Percentiles rank a stretch among this genome's conserved stretches.
These are phyloP conservation scores for Capsicum rhomboideum DNA, from an alignment of 257 asterid species.

Conservation along the genomic window DNA sequence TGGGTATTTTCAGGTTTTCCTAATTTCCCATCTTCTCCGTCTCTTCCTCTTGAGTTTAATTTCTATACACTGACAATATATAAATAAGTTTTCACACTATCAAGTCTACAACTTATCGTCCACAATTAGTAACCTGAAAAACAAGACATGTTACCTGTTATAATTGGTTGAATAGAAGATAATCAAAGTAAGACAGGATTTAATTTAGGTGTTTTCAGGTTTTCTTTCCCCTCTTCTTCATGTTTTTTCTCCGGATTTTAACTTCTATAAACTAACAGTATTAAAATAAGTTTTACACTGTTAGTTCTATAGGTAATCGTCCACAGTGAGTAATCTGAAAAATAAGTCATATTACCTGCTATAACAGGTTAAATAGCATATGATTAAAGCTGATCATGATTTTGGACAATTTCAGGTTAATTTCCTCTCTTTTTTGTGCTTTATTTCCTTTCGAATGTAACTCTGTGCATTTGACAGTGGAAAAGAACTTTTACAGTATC, in stretches of 20 bases:
- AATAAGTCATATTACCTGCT: too few relatives aligned
- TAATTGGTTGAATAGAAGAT: neutral
- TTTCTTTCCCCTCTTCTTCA: too few relatives aligned
- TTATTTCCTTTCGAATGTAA: neutral
- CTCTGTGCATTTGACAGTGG: too few relatives aligned
- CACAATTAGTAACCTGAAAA: neutral
- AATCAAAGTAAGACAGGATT: slow-evolving; percentile 35
- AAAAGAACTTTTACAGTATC: neutral
- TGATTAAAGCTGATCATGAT: too few relatives aligned
- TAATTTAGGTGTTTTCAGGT: slow-evolving; percentile 50
- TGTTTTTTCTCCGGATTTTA: too few relatives aligned
- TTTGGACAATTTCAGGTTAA: too few relatives aligned
- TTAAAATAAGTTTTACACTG: too few relatives aligned
- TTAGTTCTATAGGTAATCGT: too few relatives aligned
- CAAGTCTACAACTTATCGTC: neutral
- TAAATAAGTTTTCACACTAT: neutral
- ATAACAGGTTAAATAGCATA: too few relatives aligned
- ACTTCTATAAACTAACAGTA: too few relatives aligned
- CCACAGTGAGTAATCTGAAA: too few relatives aligned
- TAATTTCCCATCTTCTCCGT: neutral
- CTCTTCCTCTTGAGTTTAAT: neutral
- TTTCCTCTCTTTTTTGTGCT: neutral
- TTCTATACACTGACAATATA: neutral
- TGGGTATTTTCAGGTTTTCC: slow-evolving; percentile 47
- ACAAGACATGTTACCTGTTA: neutral